A percentile compares a stretch with the other conserved stretches of the same genome.
Evolutionary conservation across 108 stramenopile genomes (phyloP).

Genomic region (Chaetoceros muelleri): DNA sequence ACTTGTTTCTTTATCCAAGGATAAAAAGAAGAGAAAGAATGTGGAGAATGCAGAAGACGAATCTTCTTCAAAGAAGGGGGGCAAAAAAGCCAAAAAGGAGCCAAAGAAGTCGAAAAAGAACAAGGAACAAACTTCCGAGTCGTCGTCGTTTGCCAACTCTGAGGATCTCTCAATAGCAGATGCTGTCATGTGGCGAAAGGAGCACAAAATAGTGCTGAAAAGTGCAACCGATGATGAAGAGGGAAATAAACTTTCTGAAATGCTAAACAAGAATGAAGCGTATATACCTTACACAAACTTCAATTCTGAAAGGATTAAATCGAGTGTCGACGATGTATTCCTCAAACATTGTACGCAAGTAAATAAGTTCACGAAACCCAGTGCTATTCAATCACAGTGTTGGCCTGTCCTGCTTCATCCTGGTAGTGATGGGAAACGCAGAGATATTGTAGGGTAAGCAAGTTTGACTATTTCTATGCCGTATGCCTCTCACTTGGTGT

Average conservation of each 20-base stretch:
- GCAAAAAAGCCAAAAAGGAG: slow-evolving; percentile 23
- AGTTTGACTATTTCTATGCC: slow-evolving; percentile 22
- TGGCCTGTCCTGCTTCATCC: slow-evolving; percentile 70
- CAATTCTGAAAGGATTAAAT: slow-evolving; percentile 37
- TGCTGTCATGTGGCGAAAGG: slow-evolving; percentile 55
- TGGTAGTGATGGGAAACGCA: slow-evolving; percentile 19
- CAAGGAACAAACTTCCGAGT: slow-evolving; percentile 7
- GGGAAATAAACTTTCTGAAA: slow-evolving; percentile 30
- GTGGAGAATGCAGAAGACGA: slow-evolving; percentile 4
- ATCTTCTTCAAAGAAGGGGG: slow-evolving; percentile 12
- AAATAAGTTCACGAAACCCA: slow-evolving; percentile 78
- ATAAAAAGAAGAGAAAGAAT: slow-evolving; percentile 4
- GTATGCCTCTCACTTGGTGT: slow-evolving; percentile 5
- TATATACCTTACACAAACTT: slow-evolving; percentile 62
- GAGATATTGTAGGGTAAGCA: slow-evolving; percentile 86
- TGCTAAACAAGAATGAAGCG: slow-evolving; percentile 16
- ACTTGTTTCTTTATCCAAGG: slow-evolving; percentile 23
- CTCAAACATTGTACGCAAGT: slow-evolving; percentile 62
- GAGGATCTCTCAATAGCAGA: slow-evolving; percentile 6
- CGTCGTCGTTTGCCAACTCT: slow-evolving; percentile 14
- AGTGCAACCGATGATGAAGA: slow-evolving; percentile 46
- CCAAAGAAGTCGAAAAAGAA: slow-evolving; percentile 36
- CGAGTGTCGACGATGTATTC: slow-evolving; percentile 29
- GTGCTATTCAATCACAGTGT: slow-evolving; percentile 96
- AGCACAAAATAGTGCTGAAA: slow-evolving; percentile 76